Percentiles rank a stretch among this genome's conserved stretches.
phyloP scores from a whole-genome alignment of 352 stramenopile species.

The Globisporangium abappressorium region DNA sequence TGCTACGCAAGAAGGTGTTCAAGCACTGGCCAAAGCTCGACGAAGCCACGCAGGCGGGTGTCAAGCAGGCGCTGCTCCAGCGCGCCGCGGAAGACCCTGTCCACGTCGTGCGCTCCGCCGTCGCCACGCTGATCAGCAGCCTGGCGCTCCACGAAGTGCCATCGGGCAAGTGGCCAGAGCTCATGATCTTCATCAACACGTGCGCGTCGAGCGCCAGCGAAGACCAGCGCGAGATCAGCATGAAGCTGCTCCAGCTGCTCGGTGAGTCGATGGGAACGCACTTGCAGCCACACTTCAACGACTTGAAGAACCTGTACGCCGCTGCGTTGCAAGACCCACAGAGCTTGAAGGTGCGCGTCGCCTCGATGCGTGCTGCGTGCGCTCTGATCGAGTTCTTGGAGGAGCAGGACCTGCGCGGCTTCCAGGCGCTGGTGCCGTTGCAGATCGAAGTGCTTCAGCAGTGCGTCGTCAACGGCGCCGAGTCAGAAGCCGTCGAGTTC shows the following conservation, averaged over 20 bases:
- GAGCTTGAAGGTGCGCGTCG: constrained; percentile 79
- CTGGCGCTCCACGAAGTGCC: constrained; percentile 79
- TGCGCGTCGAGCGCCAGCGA: constrained; percentile 77
- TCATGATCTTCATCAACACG: constrained; percentile 94
- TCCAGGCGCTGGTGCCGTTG: constrained; percentile 73
- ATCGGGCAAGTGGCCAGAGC: constrained; percentile 85
- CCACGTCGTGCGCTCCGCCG: constrained; percentile 83
- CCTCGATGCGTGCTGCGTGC: constrained; percentile 77
- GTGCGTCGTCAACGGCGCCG: constrained; percentile 72
- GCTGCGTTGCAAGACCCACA: constrained; percentile 73
- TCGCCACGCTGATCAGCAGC: constrained; percentile 81
- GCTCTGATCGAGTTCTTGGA: constrained; percentile 81
- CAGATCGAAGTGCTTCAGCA: constrained; percentile 87
- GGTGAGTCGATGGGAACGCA: constrained; percentile 90
- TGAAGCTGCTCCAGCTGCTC: constrained; percentile 93
- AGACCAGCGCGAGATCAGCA: constrained; percentile 89
- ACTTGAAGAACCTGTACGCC: constrained; percentile 78
- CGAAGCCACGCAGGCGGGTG: constrained; percentile 53
- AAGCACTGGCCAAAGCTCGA: constrained; percentile 93
- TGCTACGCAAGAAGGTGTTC: constrained; percentile 94
- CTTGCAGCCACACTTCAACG: constrained; percentile 78
- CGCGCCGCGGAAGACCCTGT: constrained; percentile 86
- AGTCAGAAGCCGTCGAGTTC: constrained; percentile 83
- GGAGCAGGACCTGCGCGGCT: constrained; percentile 62
- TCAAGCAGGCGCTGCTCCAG: constrained; percentile 89